Evolutionary conservation across 2,329 filamentous ascomycete species (phyloP), one percentile per base, ranked within the genome.

Genomic region (Talaromyces sp.): DNA sequence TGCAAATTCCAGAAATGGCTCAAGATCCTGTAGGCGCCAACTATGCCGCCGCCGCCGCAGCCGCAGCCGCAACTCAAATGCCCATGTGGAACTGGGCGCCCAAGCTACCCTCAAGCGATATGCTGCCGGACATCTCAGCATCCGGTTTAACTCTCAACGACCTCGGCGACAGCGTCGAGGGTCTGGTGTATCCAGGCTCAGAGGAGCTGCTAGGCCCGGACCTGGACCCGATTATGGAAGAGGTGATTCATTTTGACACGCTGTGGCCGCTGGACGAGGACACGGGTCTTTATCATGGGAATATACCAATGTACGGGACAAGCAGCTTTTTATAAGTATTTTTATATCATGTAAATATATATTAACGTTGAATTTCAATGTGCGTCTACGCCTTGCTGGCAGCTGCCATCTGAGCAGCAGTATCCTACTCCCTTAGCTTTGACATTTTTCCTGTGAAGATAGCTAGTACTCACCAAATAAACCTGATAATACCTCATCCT

Each of bases 401-500:
- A 3, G 56, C 56, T 46, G 60, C 61, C 17, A 57, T 50, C 46
- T 63, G 61, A 38, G 61, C 56, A 38, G 59, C 61, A 56, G 61
- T 61, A 51, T 63, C 61, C 61, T 63, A 38, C 8, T 21, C 19
- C 12, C n/a, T 46, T 11, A 46, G 19, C 43, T 24, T 21, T 6
- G 7, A 7, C 6, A 7, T 29, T 41, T n/a, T 38, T n/a, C n/a
- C n/a, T 38, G 3, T 10, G 3, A 12, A 38, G 2, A 5, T 38
- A 4, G 8, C 3, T 14, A 21, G 55, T 41, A 69, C 73, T 26
- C 61, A 75, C 73, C 69, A 75, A 63, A 62, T 75, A 75, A 61
- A 75, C 73, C 64, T 75, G 73, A 68, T 75, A 75, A 62, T 74
- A 75, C 63, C 60, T 67, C 72, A 75, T 75, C 65, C 68, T 74